Percentiles rank a stretch among this genome's conserved stretches.
Evolutionary conservation across 2,329 filamentous ascomycete genomes (phyloP).

Genomic region (Tetracladium maxilliforme): DNA sequence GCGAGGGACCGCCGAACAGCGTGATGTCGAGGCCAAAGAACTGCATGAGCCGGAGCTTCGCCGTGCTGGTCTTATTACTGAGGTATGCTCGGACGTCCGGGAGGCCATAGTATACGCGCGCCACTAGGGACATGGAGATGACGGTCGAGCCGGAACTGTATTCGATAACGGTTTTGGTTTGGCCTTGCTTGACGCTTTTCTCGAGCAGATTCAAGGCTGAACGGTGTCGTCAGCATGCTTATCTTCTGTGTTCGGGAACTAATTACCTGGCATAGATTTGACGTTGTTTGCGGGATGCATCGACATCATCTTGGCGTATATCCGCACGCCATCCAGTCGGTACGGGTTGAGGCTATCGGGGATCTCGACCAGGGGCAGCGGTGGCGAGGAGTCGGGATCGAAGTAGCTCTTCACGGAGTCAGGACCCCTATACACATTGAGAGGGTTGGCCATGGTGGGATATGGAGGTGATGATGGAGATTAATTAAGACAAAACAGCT

Average conservation of each 20-base stretch:
- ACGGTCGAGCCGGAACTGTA: constrained; percentile 49
- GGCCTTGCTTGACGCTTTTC: constrained; percentile 21
- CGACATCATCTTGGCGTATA: constrained; percentile 53
- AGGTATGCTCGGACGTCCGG: constrained; percentile 37
- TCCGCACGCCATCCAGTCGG: constrained; percentile 38
- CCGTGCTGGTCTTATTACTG: constrained; percentile 40
- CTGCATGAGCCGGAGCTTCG: constrained; percentile 38
- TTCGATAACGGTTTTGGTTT: constrained; percentile 38
- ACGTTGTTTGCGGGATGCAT: constrained; percentile 51
- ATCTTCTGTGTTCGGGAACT: constrained; percentile 5
- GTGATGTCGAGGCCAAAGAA: constrained; percentile 44
- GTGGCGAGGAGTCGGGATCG: constrained; percentile 39
- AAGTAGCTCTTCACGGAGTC: constrained; percentile 43
- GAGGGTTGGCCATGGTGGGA: too few relatives aligned
- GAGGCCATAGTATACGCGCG: constrained; percentile 32
- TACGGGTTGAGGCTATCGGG: constrained; percentile 41
- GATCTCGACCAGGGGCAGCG: constrained; percentile 45
- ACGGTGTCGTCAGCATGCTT: constrained; percentile 5
- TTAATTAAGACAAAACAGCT: too few relatives aligned
- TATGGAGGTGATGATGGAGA: too few relatives aligned
- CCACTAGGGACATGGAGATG: constrained; percentile 40
- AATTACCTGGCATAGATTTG: constrained; percentile 41
- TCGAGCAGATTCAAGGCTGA: constrained; percentile 34
- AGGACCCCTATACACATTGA: constrained; percentile 42
- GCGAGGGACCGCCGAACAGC: constrained; percentile 42